Evolutionary conservation across 805 yeast species (phyloP), one percentile per base, ranked within the genome.

Genomic region (Candida cerambycidarum): DNA sequence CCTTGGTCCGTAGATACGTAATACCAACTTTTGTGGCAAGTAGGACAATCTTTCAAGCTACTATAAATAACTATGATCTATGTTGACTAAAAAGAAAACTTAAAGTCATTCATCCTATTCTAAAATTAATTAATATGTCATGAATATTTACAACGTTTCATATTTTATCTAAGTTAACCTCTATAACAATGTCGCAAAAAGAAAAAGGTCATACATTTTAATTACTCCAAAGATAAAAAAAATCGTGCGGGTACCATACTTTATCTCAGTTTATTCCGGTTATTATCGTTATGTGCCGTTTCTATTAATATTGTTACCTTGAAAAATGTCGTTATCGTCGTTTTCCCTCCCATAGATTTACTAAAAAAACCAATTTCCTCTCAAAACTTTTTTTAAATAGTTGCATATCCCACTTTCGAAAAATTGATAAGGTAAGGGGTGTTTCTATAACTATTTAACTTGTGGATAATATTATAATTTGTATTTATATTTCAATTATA

Each of bases 291-390:
- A 23, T 34, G 38, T 21, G 13, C n/a, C 9, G 14, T 23, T n/a
- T 11, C 29, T 34, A n/a, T n/a, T 23, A 34, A 7, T 13, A 25
- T 25, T 25, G 29, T 23, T 8, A 13, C 6, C 21, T 5, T 8
- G 21, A 10, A 19, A 24, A 34, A 34, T 34, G 38, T 34, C 38
- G 38, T 21, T n/a, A 16, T 12, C 13, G 38, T 8, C 23, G 8
- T 21, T 8, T 21, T 21, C n/a, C 36, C 27, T 18, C 21, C 38
- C 38, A 34, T 34, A 34, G 38, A 34, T 34, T 34, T 5, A 30
- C 16, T 14, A 21, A 8, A 25, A n/a, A n/a, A 34, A 34, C 23
- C 29, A 19, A 12, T 13, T 34, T 24, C 23, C 38, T 29, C 29
- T 19, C 29, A n/a, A 24, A 34, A 21, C 11, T 34, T 34, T 28